Evolutionary conservation across 352 stramenopile genomes (phyloP).

Genomic region (Pythium rishiriense): DNA sequence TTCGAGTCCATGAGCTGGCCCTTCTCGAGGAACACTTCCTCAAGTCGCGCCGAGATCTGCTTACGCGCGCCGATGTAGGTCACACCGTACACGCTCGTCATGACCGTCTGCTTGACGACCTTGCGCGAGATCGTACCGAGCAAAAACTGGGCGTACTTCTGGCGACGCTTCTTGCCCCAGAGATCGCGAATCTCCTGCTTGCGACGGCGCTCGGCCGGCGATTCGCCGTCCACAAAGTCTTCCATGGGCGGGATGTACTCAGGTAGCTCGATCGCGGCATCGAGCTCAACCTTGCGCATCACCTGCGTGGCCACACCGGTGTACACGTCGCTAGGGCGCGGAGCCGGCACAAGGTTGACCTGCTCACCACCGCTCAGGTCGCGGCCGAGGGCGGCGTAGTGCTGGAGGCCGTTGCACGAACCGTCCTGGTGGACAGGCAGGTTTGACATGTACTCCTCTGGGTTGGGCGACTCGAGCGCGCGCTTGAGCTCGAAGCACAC

Average conservation of each 20-base stretch:
- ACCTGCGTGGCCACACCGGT: constrained; percentile 90
- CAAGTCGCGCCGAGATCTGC: constrained; percentile 97
- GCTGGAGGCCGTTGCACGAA: constrained; percentile 99
- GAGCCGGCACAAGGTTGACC: constrained; percentile 95
- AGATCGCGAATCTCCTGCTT: constrained; percentile 32
- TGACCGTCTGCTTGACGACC: constrained; percentile 99
- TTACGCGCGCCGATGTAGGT: constrained; percentile 98
- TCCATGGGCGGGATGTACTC: constrained; percentile 38
- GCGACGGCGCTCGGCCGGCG: constrained; percentile 10
- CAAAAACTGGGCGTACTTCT: constrained; percentile 69
- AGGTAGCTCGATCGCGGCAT: constrained; percentile 53
- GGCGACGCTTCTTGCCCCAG: constrained; percentile 48
- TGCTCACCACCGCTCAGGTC: constrained; percentile 93
- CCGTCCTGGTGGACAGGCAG: constrained; percentile 98
- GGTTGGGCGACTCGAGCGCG: constrained; percentile 93
- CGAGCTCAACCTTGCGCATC: constrained; percentile 74
- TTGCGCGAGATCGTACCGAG: constrained; percentile 88
- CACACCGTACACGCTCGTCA: constrained; percentile 99
- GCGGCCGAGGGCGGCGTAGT: constrained; percentile 98
- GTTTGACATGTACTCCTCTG: constrained; percentile 93
- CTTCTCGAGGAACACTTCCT: constrained; percentile 89
- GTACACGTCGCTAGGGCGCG: constrained; percentile 98
- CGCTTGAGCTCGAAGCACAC: constrained; percentile 96
- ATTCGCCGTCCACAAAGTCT: constrained; percentile 20
- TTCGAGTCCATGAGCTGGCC: constrained; percentile 71